These are phyloP conservation scores for Lentinula sp. DNA, from an alignment of 768 basidiomycete species.

Conservation along the genomic window DNA sequence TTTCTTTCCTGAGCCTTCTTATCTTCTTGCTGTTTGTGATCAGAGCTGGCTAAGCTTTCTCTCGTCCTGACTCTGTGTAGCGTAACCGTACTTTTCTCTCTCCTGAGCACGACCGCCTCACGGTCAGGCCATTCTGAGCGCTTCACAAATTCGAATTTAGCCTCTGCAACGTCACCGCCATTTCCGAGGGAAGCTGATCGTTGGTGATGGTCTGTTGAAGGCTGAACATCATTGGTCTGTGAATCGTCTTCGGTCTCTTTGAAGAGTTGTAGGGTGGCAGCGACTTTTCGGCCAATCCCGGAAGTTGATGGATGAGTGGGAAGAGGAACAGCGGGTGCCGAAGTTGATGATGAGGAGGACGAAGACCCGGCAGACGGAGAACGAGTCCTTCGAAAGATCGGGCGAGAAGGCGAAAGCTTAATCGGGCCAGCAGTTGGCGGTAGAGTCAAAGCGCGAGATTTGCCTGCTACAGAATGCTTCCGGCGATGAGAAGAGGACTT, in stretches of 20 bases:
- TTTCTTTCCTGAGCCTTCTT: slow-evolving; percentile 27
- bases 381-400: slow-evolving; percentile 27
- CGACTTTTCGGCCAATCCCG: slow-evolving; percentile 77
- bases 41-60: slow-evolving; percentile 28
- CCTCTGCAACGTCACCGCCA: slow-evolving; percentile 52
- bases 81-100: slow-evolving; percentile 61
- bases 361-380: slow-evolving; percentile 27
- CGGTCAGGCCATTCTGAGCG: slow-evolving; percentile 83
- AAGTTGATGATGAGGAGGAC: slow-evolving; percentile 26
- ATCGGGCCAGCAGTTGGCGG: slow-evolving; percentile 4
- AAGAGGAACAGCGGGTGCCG: slow-evolving; percentile 12
- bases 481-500: not conserved
- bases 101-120: slow-evolving; percentile 62
- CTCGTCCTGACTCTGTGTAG: slow-evolving; percentile 52
- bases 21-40: slow-evolving; percentile 19
- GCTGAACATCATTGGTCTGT: slow-evolving; percentile 23
- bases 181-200: slow-evolving; percentile 26
- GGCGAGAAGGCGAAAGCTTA: slow-evolving; percentile 18
- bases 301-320: slow-evolving; percentile 21
- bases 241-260: slow-evolving; percentile 53
- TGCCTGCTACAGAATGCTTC: not conserved
- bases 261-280: slow-evolving; percentile 76
- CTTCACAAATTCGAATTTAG: slow-evolving; percentile 77
- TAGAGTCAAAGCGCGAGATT: slow-evolving; percentile 8
- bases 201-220: slow-evolving; percentile 17